Percentiles rank a stretch among this genome's conserved stretches.
Evolutionary conservation across 495 filamentous ascomycete species (phyloP).

Genomic region (Talaromyces borbonicus): DNA sequence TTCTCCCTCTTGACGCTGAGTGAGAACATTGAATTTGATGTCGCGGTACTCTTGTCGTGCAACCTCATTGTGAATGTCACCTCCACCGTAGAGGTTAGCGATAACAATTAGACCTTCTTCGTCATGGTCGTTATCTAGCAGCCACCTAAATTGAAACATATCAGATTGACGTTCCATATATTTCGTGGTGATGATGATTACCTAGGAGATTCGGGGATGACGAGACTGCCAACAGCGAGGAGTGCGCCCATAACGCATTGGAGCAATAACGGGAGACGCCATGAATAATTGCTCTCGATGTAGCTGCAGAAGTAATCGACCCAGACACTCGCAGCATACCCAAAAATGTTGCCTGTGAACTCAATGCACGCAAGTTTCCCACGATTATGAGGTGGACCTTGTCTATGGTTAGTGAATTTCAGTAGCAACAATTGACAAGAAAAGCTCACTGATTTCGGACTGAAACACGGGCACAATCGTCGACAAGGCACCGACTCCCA

Average conservation of each 20-base stretch:
- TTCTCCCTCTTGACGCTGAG: conserved; percentile 90
- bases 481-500: conserved; percentile 88
- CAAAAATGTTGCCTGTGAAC: conserved; percentile 92
- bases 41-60: conserved; percentile 93
- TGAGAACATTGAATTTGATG: conserved; percentile 94
- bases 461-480: conserved; percentile 98
- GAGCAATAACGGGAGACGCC: conserved; percentile 84
- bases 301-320: conserved; percentile 95
- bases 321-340: conserved; percentile 95
- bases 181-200: too few relatives aligned
- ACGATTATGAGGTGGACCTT: conserved; percentile 77
- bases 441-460: conserved; percentile 64
- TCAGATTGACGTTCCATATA: too few relatives aligned
- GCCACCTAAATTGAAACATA: conserved; percentile 68
- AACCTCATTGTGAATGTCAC: conserved; percentile 84
- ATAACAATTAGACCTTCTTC: conserved; percentile 98
- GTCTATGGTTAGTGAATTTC: background rate
- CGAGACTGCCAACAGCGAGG: conserved; percentile 71
- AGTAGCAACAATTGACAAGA: background rate
- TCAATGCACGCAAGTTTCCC: conserved; percentile 96
- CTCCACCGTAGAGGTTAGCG: conserved; percentile 91
- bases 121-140: conserved; percentile 94
- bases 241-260: conserved; percentile 90
- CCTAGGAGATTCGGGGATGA: conserved; percentile 96
- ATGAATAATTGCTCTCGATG: conserved; percentile 75